Evolutionary conservation across 2,329 filamentous ascomycete genomes (phyloP).

Genomic region (Penicillium sumatraense): DNA sequence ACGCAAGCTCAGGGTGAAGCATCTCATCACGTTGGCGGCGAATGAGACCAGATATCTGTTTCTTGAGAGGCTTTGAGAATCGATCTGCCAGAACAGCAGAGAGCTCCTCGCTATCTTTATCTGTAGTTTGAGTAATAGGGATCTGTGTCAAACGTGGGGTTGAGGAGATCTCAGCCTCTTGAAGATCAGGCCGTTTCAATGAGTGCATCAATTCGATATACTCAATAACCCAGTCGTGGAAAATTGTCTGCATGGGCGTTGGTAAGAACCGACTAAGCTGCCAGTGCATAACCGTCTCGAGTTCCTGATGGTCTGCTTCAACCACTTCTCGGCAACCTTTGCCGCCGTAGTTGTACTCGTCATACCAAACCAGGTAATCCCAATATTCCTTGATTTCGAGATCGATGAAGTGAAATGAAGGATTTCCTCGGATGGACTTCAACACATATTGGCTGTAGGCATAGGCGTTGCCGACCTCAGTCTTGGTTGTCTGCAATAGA

Average conservation of each 20-base stretch:
- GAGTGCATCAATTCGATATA: constrained; percentile 94
- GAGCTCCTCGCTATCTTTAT: constrained; percentile 63
- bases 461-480: constrained; percentile 93
- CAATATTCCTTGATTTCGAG: constrained; percentile 98
- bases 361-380: constrained; percentile 99
- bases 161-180: constrained; percentile 63
- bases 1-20: constrained; percentile 82
- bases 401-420: constrained; percentile 95
- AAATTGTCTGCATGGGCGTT: constrained; percentile 75
- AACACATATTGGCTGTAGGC: constrained; percentile 97
- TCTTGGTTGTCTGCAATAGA: constrained; percentile 92
- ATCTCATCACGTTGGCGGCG: constrained; percentile 85
- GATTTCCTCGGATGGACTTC: constrained; percentile 94
- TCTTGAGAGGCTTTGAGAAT: constrained; percentile 89
- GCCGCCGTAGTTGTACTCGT: constrained; percentile 98
- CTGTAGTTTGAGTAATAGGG: constrained; percentile 60
- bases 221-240: constrained; percentile 91
- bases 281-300: constrained; percentile 98
- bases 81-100: constrained; percentile 74
- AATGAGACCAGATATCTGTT: constrained; percentile 81
- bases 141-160: constrained; percentile 64
- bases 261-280: constrained; percentile 92
- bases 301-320: constrained; percentile 73
- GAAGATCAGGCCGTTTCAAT: constrained; percentile 69
- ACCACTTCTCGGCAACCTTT: constrained; percentile 85